Evolutionary conservation across 1,139 yeast species (phyloP), one percentile per base, ranked within the genome.

Genomic region (Sugiyamaella sp.): DNA sequence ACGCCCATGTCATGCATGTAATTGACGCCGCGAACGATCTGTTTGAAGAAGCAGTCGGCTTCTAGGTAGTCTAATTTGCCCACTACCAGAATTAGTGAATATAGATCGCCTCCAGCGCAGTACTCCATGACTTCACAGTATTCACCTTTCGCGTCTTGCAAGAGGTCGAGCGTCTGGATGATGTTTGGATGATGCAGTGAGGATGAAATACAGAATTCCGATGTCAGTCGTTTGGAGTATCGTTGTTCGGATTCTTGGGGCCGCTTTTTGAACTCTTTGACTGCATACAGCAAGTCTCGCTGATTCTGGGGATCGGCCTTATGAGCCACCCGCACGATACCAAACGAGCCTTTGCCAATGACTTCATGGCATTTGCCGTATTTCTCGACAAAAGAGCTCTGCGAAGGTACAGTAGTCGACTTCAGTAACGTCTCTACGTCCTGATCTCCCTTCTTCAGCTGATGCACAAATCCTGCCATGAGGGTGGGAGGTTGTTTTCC

Each of bases 1-100:
- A 91, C 96, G 39, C 97, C 97, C 95, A 89, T 87, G 50, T 87
- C 89, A 73, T 91, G 98, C 95, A 91, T 89, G 73, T 89, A 91
- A 57, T 84, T 85, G 42, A 91, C 96, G 37, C 97, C 98, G 56
- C 90, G 77, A 49, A 91, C 80, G 52, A 91, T 74, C 69, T 91
- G 98, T 68, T 90, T 90, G 74, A 91, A 89, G 67, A 89, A 89
- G 70, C 98, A 91, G 69, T 91, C 97, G 2, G 97, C 96, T 70
- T 91, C 97, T 16, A 84, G 79, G 60, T 82, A 84, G 66, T 89
- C 96, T 54, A 91, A 74, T 20, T 66, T 65, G 66, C 86, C 89
- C 40, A 46, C 49, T 24, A 89, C 82, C 49, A 89, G 82, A 60
- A 91, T 86, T 51, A 73, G 63, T 20, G 76, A 68, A 55, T 73